A percentile compares a stretch with the other conserved stretches of the same genome.
Conservation (phyloP, 805 yeast species). For the Myxozyma neglecta region DNA sequence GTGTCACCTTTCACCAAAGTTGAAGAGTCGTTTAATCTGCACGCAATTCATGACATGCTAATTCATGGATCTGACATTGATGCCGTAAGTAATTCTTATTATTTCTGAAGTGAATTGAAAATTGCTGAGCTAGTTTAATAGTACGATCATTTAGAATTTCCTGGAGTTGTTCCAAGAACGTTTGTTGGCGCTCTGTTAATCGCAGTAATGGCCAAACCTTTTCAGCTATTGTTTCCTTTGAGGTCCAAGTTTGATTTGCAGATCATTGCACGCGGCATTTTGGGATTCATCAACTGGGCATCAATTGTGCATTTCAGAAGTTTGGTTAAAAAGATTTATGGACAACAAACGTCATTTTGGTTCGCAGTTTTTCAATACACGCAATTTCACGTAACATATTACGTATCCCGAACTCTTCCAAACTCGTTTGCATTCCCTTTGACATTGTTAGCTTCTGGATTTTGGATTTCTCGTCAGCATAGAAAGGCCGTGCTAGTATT, state of each 20-base stretch:
- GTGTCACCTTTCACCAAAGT: constrained; percentile 85
- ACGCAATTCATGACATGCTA: constrained; percentile 81
- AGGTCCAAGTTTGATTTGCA: constrained; percentile 46
- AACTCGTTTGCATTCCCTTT: constrained; percentile 77
- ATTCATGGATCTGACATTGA: constrained; percentile 55
- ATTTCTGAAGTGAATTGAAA: not conserved
- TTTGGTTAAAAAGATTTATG: constrained; percentile 38
- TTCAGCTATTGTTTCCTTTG: constrained; percentile 29
- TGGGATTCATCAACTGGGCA: constrained; percentile 63
- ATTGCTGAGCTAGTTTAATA: constrained; percentile 31
- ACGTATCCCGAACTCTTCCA: constrained; percentile 84
- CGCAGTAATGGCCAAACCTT: constrained; percentile 49
- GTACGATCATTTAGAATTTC: constrained; percentile 77
- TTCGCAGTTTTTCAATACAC: constrained; percentile 57
- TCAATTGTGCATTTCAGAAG: constrained; percentile 55
- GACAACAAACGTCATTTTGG: constrained; percentile 46
- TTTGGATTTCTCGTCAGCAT: constrained; percentile 3
- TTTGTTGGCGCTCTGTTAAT: constrained; percentile 69
- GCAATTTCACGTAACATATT: constrained; percentile 79
- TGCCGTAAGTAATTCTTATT: not conserved
- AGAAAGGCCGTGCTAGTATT: constrained; percentile 51
- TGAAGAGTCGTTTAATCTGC: constrained; percentile 89
- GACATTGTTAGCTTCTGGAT: constrained; percentile 20
- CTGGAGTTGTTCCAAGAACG: constrained; percentile 87
- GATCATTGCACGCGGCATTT: constrained; percentile 51